These are phyloP conservation scores for Phaeosphaeriaceae sp. DNA, from an alignment of 2,329 filamentous ascomycete species.

Conservation along the genomic window DNA sequence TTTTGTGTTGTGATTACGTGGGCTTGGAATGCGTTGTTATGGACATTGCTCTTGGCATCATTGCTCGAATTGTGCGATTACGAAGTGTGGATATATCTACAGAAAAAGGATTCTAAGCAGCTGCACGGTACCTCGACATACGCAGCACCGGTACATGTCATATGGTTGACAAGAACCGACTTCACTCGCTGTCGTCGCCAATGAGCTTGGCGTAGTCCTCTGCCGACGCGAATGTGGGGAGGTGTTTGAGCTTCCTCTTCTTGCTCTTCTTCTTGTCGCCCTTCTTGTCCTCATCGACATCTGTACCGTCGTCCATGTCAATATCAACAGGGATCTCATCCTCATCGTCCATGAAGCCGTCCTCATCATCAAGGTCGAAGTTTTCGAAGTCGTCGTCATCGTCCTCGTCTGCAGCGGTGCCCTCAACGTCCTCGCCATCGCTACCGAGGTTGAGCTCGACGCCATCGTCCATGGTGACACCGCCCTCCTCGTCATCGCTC, in stretches of 20 bases:
- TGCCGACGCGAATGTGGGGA: slow-evolving; percentile 90
- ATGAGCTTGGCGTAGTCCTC: slow-evolving; percentile 93
- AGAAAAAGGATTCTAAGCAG: slow-evolving; percentile 19
- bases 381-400: slow-evolving; percentile 51
- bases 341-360: slow-evolving; percentile 62
- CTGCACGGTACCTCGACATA: slow-evolving; percentile 2
- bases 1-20: background rate
- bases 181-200: slow-evolving; percentile 62
- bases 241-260: slow-evolving; percentile 82
- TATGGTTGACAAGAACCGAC: background rate
- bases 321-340: slow-evolving; percentile 62
- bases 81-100: slow-evolving; percentile 45
- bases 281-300: slow-evolving; percentile 49
- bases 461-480: slow-evolving; percentile 49
- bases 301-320: slow-evolving; percentile 50
- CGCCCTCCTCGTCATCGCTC: slow-evolving; percentile 55
- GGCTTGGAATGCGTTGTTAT: background rate
- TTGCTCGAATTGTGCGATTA: slow-evolving; percentile 1
- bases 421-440: slow-evolving; percentile 57
- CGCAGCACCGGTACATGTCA: background rate
- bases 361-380: slow-evolving; percentile 59
- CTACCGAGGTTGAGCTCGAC: slow-evolving; percentile 56
- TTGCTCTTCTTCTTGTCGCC: slow-evolving; percentile 62
- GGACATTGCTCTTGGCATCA: background rate
- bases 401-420: slow-evolving; percentile 44